Base-by-base conservation (phyloP, 2,329 filamentous ascomycete genomes). In the Botryotinia globosa region DNA sequence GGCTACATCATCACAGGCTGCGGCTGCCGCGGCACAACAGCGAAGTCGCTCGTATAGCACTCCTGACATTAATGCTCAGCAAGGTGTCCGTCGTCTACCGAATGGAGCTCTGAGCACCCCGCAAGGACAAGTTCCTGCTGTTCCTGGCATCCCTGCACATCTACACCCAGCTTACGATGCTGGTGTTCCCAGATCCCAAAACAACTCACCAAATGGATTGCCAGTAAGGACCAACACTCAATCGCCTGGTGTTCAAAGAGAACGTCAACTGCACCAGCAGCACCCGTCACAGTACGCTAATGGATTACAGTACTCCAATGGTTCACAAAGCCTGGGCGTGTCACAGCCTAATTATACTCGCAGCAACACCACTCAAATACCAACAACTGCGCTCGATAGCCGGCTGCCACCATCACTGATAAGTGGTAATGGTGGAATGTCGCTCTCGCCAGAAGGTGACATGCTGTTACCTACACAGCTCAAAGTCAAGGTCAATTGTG, bases 401-500 rank as follows among this genome's bases (percentile, higher is more conserved):
- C 73, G 78, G 9, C 84, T 84, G 42, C 86, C 87, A 8, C 85
- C 87, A 12, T 82, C 84, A 3, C 81, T 85, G 7, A 73, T 67
- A 44, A 77, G 65, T 44, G 69, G 69, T 20, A 56, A 65, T 42
- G 14, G 37, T 59, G 67, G 51, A 39, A 58, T 69, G 29, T 67
- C 76, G 16, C 76, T 76, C 69, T 76, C 79, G 29, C 74, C 72
- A 56, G 77, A 84, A 78, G 72, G 85, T 81, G 80, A 94, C 37
- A 79, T 87, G 77, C 85, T 83, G 37, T 81, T 87, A 67, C 88
- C 86, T 63, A 90, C 92, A 12, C 96, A 98, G 80, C 87, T 99
- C 69, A 98, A 98, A 83, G 94, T 98, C 68, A 97, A 97, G 81
- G 94, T 99, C 73, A 95, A 95, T 80, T 97, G 93, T 80, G 93